Percentiles rank a stretch among this genome's conserved stretches.
These are phyloP conservation scores for Verticillium nonalfalfae DNA, from an alignment of 2,329 filamentous ascomycete species.

Conservation along the genomic window DNA sequence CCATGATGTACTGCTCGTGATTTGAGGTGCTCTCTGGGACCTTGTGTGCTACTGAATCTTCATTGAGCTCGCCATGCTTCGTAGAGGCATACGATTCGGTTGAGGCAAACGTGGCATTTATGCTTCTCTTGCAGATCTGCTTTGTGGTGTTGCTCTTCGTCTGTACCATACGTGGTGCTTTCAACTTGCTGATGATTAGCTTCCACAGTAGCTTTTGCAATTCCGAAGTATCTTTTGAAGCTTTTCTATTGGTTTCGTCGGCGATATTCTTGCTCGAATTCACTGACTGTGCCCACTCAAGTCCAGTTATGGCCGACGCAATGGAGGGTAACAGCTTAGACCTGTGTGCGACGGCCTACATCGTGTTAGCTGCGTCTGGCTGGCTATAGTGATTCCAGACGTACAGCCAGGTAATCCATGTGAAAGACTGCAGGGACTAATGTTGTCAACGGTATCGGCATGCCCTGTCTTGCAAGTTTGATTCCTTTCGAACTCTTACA, in stretches of 20 bases:
- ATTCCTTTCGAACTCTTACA: slow-evolving; percentile 5
- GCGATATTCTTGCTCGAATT: background rate
- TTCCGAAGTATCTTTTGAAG: background rate
- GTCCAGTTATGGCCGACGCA: slow-evolving; percentile 20
- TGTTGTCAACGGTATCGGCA: slow-evolving; percentile 15
- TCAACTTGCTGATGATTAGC: background rate
- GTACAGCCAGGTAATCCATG: slow-evolving; percentile 26
- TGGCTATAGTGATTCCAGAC: slow-evolving; percentile 18
- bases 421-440: slow-evolving; percentile 29
- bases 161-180: background rate
- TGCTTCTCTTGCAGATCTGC: too few relatives aligned
- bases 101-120: background rate
- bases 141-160: too few relatives aligned
- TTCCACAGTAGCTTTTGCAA: background rate
- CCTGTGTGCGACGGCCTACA: slow-evolving; percentile 6
- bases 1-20: background rate
- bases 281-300: slow-evolving; percentile 27
- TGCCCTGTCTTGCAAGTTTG: slow-evolving; percentile 8
- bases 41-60: background rate
- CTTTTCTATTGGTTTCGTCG: background rate
- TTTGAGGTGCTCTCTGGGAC: background rate
- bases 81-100: background rate
- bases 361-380: slow-evolving; percentile 1
- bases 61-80: background rate
- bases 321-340: slow-evolving; percentile 20